Base-by-base conservation (phyloP, 352 stramenopile species). In the Blastocystis sp. region DNA sequence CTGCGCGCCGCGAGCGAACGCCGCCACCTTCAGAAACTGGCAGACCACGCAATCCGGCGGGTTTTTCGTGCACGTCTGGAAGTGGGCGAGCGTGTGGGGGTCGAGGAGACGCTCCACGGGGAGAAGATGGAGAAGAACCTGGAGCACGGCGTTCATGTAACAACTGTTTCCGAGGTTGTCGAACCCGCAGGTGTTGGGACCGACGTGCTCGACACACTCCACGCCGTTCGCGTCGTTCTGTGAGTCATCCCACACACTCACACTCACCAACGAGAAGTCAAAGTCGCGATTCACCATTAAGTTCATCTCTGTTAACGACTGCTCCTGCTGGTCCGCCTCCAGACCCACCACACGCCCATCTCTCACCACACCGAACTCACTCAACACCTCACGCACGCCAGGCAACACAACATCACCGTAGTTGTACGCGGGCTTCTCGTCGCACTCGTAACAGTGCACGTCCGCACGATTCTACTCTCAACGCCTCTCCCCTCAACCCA, bases 111-210 rank as follows among this genome's bases (percentile, higher is more conserved):
- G 62, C 16, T 51, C 10, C n/a, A 71, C 59, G 24, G 71, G 51
- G 26, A 3, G 21, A 1, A 62, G 61, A 41, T 80, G 50, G 33
- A 98, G 91, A 10, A 99, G 91, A 24, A 98, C 90, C 92, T 99
- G 97, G 21, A 98, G 92, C 63, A 98, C 94, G 63, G 94, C 98
- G 91, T 99, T 99, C 93, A 99, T 96, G 93, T 99, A 99, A 93
- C 98, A 99, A 41, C 95, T 98, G 92, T 99, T 99, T 3, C 98
- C 98, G n/a, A 99, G 90, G 92, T 99, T 99, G 91, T 96, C 96
- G 59, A 99, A 95, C 1, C 98, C 98, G 63, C 98, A 95, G 62
- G 95, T 94, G 16, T 95, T 96, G 3, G 95, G 93, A 33, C 97
- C 97, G 0, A 93, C 94, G 4, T 98, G 93, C 0, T 95, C 93